A percentile compares a stretch with the other conserved stretches of the same genome.
These are phyloP conservation scores for Cadophora malorum DNA, from an alignment of 2,329 filamentous ascomycete species.

Conservation along the genomic window DNA sequence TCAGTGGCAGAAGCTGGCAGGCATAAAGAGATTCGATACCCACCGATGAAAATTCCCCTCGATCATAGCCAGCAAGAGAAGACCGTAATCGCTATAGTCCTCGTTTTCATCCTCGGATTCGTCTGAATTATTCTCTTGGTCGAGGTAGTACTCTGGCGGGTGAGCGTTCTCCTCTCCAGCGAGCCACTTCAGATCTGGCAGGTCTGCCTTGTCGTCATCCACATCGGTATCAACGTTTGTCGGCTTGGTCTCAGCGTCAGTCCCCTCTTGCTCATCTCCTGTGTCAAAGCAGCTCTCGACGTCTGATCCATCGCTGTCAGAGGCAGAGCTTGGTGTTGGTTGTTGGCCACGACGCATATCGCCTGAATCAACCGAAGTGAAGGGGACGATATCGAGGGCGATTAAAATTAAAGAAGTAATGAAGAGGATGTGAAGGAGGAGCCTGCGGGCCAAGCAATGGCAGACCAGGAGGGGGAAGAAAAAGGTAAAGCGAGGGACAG, in stretches of 20 bases:
- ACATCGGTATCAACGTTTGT: constrained; percentile 39
- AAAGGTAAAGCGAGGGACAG: constrained; percentile 23
- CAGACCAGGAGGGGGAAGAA: constrained; percentile 18
- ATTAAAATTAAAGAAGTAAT: constrained; percentile 26
- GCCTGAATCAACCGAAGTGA: constrained; percentile 20
- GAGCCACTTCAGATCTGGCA: constrained; percentile 33
- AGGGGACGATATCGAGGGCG: constrained; percentile 10
- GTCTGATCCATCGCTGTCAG: constrained; percentile 34
- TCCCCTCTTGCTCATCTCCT: constrained; percentile 33
- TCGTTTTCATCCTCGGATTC: constrained; percentile 37
- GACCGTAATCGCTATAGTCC: constrained; percentile 34
- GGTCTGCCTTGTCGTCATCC: constrained; percentile 22
- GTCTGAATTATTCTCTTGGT: constrained; percentile 31
- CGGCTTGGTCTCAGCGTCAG: constrained; percentile 35
- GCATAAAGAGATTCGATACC: no score
- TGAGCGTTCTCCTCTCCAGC: constrained; percentile 31
- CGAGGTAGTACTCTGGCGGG: constrained; percentile 14
- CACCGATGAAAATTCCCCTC: constrained; percentile 23
- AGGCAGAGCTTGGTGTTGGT: constrained; percentile 32
- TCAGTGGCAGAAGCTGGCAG: no score
- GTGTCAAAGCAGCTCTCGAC: constrained; percentile 37
- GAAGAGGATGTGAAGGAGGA: constrained; percentile 17
- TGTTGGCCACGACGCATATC: constrained; percentile 30
- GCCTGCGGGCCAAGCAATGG: constrained; percentile 27
- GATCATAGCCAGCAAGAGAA: constrained; percentile 34